Percentiles rank a stretch among this genome's conserved stretches.
These are phyloP conservation scores for Wickerhamomyces rabaulensis DNA, from an alignment of 805 yeast species.

Conservation along the genomic window DNA sequence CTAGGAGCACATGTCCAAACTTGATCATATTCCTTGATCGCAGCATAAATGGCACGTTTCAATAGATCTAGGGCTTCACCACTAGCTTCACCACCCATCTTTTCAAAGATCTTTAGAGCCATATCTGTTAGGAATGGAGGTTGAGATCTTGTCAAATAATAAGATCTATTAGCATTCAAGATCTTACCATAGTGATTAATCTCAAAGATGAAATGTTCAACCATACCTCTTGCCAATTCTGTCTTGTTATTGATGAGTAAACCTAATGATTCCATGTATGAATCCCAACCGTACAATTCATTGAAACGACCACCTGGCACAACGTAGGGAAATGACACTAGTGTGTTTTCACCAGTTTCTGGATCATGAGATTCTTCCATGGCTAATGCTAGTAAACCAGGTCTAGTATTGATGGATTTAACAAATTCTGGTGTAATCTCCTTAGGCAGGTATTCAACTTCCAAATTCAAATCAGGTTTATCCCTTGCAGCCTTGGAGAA, in stretches of 20 bases:
- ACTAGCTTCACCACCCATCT: conserved; percentile 43
- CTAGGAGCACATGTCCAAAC: conserved; percentile 82
- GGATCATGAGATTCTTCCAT: conserved; percentile 51
- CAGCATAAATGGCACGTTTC: conserved; percentile 61
- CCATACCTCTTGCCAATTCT: conserved; percentile 82
- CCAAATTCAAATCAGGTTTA: conserved; percentile 53
- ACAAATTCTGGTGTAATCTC: conserved; percentile 73
- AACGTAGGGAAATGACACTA: conserved; percentile 75
- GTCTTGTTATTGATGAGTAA: conserved; percentile 59
- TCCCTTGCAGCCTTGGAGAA: conserved; percentile 47
- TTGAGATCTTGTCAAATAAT: conserved; percentile 87
- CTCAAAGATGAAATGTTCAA: conserved; percentile 86
- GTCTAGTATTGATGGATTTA: conserved; percentile 68
- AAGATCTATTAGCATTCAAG: conserved; percentile 88
- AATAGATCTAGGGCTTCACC: conserved; percentile 57
- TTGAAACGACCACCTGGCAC: conserved; percentile 98
- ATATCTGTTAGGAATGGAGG: conserved; percentile 96
- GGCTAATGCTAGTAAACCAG: conserved; percentile 84
- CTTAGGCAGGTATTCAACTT: conserved; percentile 74
- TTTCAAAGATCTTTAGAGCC: conserved; percentile 65
- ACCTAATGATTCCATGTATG: conserved; percentile 88
- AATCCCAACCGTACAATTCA: conserved; percentile 97
- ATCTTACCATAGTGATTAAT: conserved; percentile 88
- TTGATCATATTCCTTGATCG: conserved; percentile 76
- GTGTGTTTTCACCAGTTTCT: conserved; percentile 39